Evolutionary conservation across 805 yeast genomes (phyloP), one percentile per base, ranked within the genome.

Genomic region (Candida silvatica): DNA sequence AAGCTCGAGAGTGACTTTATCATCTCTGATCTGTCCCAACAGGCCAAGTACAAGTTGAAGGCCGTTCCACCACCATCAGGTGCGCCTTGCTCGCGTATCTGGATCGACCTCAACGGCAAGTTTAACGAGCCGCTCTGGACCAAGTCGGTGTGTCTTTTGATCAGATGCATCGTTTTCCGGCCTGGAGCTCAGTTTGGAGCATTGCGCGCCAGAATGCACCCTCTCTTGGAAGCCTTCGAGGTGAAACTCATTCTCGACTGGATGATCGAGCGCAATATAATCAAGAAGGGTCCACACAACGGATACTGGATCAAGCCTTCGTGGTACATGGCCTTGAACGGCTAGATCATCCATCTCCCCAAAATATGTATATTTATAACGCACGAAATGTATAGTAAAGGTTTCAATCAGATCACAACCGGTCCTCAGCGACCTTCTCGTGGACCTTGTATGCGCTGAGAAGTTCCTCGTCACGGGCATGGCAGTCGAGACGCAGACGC

Each of bases 91-190:
- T 71, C 81, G 2, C 69, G 71, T 27, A 52, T 80, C 6, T 86
- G 96, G 95, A 63, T 83, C 9, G 81, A 79, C 44, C 54, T 79
- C 25, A 54, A 61, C 22, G 90, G 94, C 2, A 54, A 64, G 19
- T 65, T 87, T 29, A 77, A 80, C 40, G 56, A 52, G 18, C 47
- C 49, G 0, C 55, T 85, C 5, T 88, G 95, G 94, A 56, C 57
- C 11, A 67, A 64, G 34, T 53, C 80, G 1, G 52, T 80, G 0
- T 58, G 67, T 17, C 61, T 74, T 8, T 43, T 80, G 1, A 37
- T 75, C 0, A 49, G 62, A 29, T 58, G 64, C 4, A 52, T 77
- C 7, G 59, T 71, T 5, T 62, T 71, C 37, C 60, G 67, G 27
- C 87, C 88, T 0, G 85, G 84, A 4, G 61, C 74, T 3, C 61